Evolutionary conservation across 257 asterid species (phyloP).

Genomic region (Anisodus tanguticus): DNA sequence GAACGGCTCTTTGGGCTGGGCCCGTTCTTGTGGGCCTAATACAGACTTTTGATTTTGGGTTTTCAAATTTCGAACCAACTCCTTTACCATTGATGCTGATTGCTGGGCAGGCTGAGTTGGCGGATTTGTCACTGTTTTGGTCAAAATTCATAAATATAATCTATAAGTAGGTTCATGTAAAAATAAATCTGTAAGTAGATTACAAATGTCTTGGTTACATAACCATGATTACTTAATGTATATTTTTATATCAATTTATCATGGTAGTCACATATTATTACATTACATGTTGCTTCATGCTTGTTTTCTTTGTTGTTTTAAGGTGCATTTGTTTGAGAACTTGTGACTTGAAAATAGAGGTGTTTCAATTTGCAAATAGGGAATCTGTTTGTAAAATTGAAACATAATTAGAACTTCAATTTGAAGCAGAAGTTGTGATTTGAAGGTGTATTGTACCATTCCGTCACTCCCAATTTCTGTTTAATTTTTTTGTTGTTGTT

Average conservation of each 20-base stretch:
- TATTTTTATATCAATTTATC: too few species aligned
- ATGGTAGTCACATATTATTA: too few species aligned
- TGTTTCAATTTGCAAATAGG: neutral
- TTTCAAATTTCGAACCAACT: constrained; percentile 27
- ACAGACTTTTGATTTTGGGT: neutral
- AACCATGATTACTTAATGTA: too few species aligned
- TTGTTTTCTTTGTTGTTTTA: neutral
- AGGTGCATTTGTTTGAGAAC: neutral
- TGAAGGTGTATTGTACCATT: neutral
- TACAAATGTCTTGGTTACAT: too few species aligned
- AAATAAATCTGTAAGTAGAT: too few species aligned
- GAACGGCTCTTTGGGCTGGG: constrained; percentile 34
- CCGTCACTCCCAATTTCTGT: neutral
- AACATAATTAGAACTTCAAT: neutral
- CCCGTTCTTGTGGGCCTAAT: constrained; percentile 24
- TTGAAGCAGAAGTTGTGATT: neutral
- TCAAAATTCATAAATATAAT: too few species aligned
- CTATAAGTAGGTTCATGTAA: too few species aligned
- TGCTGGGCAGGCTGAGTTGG: neutral
- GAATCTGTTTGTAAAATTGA: neutral
- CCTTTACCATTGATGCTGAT: neutral
- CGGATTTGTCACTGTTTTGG: neutral
- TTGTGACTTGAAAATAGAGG: neutral
- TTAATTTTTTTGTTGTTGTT: neutral
- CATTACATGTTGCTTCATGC: too few species aligned